Conservation (phyloP, 78 protist species). For the slime mould (Dictyostelium discoideum) region DNA sequence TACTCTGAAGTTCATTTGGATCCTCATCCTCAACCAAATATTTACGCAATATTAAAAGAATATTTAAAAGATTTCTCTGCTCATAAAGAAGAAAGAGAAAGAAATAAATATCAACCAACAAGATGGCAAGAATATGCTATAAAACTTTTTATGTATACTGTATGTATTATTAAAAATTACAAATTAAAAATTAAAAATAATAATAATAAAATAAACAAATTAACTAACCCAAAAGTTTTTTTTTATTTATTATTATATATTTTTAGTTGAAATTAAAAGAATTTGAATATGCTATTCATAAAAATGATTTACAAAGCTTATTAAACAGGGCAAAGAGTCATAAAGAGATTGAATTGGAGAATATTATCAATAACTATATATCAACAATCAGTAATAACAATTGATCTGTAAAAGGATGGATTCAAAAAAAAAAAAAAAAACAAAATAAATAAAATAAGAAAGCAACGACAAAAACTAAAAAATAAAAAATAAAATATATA, state of each 20-base stretch:
- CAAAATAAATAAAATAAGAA: not conserved
- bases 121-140: slow-evolving; percentile 67
- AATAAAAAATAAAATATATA: not conserved
- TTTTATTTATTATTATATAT: not conserved
- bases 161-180: not conserved
- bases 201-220: not conserved
- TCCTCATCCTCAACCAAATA: not conserved
- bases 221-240: too few species aligned
- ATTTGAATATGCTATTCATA: slow-evolving; percentile 7
- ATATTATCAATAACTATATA: slow-evolving; percentile 32
- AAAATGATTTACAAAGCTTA: not conserved
- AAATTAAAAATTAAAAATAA: not conserved
- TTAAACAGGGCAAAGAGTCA: not conserved
- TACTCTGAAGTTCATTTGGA: not conserved
- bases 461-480: not conserved
- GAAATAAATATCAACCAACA: slow-evolving; percentile 16
- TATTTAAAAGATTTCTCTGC: slow-evolving; percentile 37
- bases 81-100: slow-evolving; percentile 32
- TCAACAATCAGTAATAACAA: slow-evolving; percentile 4
- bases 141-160: slow-evolving; percentile 23
- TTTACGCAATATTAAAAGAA: slow-evolving; percentile 19
- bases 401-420: slow-evolving; percentile 18
- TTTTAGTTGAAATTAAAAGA: not conserved
- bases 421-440: not conserved
- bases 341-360: slow-evolving; percentile 30